Percentiles rank a stretch among this genome's conserved stretches.
Conservation (phyloP, 2,329 filamentous ascomycete genomes). For the Xylaria sp. region DNA sequence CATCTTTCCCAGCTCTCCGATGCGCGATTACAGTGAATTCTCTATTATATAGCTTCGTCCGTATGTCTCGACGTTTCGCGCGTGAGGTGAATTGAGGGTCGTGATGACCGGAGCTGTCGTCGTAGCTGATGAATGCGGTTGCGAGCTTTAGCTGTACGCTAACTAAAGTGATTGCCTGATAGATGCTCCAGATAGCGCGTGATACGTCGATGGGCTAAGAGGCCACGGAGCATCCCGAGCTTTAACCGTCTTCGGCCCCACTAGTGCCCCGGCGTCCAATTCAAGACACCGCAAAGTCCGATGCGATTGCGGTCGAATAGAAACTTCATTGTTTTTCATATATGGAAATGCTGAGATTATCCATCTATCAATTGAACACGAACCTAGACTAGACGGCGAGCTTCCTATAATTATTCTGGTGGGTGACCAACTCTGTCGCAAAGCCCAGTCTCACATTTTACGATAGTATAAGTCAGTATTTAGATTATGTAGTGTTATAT, state of each 20-base stretch:
- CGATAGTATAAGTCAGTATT: too few species aligned
- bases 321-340: too few species aligned
- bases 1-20: constrained; percentile 60
- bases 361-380: too few species aligned
- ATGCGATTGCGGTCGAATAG: too few species aligned
- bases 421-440: too few species aligned
- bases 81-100: constrained; percentile 11
- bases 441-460: too few species aligned
- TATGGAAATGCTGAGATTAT: too few species aligned
- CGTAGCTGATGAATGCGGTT: neutral
- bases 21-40: neutral
- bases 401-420: too few species aligned
- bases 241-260: constrained; percentile 40
- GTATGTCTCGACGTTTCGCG: neutral
- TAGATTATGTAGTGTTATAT: too few species aligned
- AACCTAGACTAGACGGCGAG: too few species aligned
- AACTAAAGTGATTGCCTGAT: constrained; percentile 18
- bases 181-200: constrained; percentile 5
- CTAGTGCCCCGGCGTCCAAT: neutral
- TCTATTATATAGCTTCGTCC: neutral
- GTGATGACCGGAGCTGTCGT: constrained; percentile 25
- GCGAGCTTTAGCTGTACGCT: constrained; percentile 11
- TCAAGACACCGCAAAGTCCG: too few species aligned
- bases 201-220: constrained; percentile 33
- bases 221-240: constrained; percentile 48